Base-by-base conservation (phyloP, 768 basidiomycete species). In the Lactarius pseudohatsudake region DNA sequence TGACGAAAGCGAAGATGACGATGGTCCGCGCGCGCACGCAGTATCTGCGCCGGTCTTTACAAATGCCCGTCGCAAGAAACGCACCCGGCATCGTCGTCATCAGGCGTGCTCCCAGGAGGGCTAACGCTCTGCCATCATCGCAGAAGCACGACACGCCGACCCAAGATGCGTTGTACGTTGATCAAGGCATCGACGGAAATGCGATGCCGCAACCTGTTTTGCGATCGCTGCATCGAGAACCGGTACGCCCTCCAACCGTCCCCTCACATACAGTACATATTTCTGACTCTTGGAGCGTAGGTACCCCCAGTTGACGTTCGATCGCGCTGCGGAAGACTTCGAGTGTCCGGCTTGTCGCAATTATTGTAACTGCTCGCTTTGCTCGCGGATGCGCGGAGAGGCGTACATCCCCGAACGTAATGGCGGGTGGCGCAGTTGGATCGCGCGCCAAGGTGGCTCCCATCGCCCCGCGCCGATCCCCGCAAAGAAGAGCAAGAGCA, bases 361-460 rank as follows among this genome's bases (percentile, higher is more conserved):
- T 10, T 79, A 68, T 11, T 87, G 85, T 74, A 84, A 81, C 57
- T 86, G 85, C 71, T 80, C 82, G 11, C 0, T 7, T 0, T 86
- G 85, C 69, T 76, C 79, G 18, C 67, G 72, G 32, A 77, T 68
- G 64, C 78, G 85, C 5, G 83, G 84, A 7, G 85, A 83, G 59
- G 68, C 72, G 15, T 85, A 84, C 64, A 64, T 84, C 9, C 74
- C 78, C 8, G 74, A 74, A 69, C 69, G 74, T 50, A 68, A 69
- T 1, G 73, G 68, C 3, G 73, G 73, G 10, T 64, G 55, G 65
- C 59, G 69, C 9, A 55, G 36, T 34, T 67, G 57, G 66, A 2
- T 61, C 18, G 47, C 28, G 57, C 59, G 15, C n/a, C 47, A 50
- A 26, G 47, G 22, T 13, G 45, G 11, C 47, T 6, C 47, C 2